Conservation (phyloP, 2,329 filamentous ascomycete species). For the Exophiala xenobiotica region DNA sequence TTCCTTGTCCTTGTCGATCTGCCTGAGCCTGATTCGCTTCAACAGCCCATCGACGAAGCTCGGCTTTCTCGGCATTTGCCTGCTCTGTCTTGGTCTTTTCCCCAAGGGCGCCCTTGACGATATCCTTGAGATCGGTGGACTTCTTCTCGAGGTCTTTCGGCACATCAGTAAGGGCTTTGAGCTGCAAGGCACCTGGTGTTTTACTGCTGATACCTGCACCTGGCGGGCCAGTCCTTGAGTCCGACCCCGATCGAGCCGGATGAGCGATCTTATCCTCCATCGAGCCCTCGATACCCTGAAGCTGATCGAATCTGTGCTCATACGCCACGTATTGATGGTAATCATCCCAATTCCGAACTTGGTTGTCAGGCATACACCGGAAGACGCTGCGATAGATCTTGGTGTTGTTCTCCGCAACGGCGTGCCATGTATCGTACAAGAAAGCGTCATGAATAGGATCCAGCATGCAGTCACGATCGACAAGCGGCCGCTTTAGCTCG, state of each 20-base stretch:
- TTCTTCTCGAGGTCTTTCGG: conserved; percentile 34
- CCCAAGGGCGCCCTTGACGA: conserved; percentile 27
- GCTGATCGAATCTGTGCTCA: conserved; percentile 70
- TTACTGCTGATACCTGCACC: conserved; percentile 35
- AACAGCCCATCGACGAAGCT: conserved; percentile 36
- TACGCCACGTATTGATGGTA: conserved; percentile 85
- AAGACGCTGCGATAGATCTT: conserved; percentile 92
- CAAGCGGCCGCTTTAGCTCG: conserved; percentile 70
- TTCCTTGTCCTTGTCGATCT: conserved; percentile 38
- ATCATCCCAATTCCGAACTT: conserved; percentile 88
- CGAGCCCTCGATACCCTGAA: conserved; percentile 52
- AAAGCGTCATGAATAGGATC: conserved; percentile 83
- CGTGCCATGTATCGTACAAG: conserved; percentile 83
- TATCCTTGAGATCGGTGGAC: conserved; percentile 36
- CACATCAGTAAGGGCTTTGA: conserved; percentile 31
- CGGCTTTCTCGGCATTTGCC: conserved; percentile 35
- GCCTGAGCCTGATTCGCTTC: conserved; percentile 37
- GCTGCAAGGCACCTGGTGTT: conserved; percentile 33
- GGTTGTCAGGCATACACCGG: conserved; percentile 93
- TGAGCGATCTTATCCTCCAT: conserved; percentile 18
- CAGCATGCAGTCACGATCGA: conserved; percentile 90
- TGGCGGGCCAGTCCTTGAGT: conserved; percentile 39
- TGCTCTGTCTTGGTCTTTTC: conserved; percentile 25
- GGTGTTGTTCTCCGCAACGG: conserved; percentile 89
- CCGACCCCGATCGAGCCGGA: conserved; percentile 45